These are phyloP conservation scores for Paratinospora sagittata DNA, from an alignment of 164 flowering plant species.

Conservation along the genomic window DNA sequence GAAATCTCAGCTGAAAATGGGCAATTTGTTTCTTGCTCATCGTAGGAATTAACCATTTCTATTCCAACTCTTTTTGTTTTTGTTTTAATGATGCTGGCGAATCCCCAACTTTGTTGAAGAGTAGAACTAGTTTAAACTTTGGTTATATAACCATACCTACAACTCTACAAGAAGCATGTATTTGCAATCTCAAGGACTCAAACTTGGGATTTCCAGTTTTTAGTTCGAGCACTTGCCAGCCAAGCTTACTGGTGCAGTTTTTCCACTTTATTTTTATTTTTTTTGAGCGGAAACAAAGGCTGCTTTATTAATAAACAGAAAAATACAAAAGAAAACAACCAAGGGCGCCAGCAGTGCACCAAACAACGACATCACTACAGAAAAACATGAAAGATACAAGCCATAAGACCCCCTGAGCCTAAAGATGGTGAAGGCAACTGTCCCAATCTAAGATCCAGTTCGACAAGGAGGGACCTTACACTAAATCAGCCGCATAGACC, in stretches of 20 bases:
- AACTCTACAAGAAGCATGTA: not conserved
- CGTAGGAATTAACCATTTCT: not conserved
- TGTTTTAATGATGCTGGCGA: not conserved
- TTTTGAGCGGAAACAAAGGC: no score
- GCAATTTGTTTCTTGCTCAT: not conserved
- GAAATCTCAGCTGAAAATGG: not conserved
- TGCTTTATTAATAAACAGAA: no score
- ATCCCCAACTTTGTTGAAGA: not conserved
- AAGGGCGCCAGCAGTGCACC: no score
- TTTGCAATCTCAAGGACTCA: not conserved
- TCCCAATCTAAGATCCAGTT: no score
- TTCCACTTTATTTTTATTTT: no score
- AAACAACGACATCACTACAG: no score
- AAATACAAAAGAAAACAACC: no score
- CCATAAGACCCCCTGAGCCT: no score
- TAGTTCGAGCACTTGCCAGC: not conserved
- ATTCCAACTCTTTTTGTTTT: not conserved
- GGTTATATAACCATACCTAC: not conserved
- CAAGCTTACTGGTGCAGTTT: not conserved
- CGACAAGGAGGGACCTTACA: no score
- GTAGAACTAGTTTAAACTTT: not conserved
- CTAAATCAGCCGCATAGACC: no score
- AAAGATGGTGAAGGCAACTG: no score
- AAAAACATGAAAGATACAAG: no score
- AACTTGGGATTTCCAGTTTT: not conserved